Percentiles rank a stretch among this genome's conserved stretches.
phyloP scores from a whole-genome alignment of 1,284 basidiomycete genomes.

The Melampsora americana region DNA sequence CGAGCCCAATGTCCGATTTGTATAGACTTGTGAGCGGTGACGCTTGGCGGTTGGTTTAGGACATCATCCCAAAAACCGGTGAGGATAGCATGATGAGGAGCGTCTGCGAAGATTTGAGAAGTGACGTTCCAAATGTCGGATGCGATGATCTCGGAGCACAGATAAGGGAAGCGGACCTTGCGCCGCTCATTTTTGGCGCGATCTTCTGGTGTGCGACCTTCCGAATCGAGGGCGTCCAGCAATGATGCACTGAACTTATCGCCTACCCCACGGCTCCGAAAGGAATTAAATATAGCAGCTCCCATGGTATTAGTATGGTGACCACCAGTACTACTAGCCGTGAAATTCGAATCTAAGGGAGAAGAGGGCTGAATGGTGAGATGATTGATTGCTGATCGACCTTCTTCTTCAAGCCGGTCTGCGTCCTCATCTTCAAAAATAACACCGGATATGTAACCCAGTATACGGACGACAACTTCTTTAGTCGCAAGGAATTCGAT shows the following conservation, averaged over 20 bases:
- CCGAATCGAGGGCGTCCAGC: background rate
- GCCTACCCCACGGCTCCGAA: conserved; percentile 48
- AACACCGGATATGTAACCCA: conserved; percentile 79
- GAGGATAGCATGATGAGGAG: conserved; percentile 63
- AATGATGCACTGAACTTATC: conserved; percentile 3
- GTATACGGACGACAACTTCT: conserved; percentile 72
- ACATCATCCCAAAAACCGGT: conserved; percentile 90
- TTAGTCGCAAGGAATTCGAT: conserved; percentile 77
- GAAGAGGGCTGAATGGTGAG: conserved; percentile 48
- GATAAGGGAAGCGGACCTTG: conserved; percentile 69
- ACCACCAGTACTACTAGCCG: conserved; percentile 56
- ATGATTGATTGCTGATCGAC: background rate
- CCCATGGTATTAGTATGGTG: conserved; percentile 38
- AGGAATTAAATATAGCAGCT: conserved; percentile 45
- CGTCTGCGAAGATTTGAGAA: conserved; percentile 76
- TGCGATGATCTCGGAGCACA: conserved; percentile 92
- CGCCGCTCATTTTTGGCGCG: conserved; percentile 32
- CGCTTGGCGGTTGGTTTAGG: conserved; percentile 65
- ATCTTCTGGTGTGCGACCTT: conserved; percentile 57
- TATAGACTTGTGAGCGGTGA: conserved; percentile 47
- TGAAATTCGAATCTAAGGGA: conserved; percentile 64
- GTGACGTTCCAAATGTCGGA: conserved; percentile 93
- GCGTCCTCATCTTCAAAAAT: conserved; percentile 70
- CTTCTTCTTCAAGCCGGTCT: conserved; percentile 51
- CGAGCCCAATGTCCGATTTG: conserved; percentile 51